Base-by-base conservation (phyloP, 2,329 filamentous ascomycete genomes). In the Paracamarosporium sp. region DNA sequence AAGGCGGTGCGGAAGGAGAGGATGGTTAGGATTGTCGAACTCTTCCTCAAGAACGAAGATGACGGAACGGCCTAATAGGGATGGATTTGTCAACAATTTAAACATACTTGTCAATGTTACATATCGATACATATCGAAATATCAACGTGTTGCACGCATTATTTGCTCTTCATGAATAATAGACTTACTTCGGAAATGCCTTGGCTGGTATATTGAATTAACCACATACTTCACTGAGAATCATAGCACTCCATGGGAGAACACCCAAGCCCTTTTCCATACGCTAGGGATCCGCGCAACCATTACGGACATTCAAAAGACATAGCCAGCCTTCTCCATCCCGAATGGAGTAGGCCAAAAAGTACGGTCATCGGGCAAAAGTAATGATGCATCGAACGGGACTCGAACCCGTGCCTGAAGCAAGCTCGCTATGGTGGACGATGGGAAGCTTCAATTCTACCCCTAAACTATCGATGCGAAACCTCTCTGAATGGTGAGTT, bases 11-110 rank as follows among this genome's bases (percentile, higher is more conserved):
- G 82, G 13, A 87, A 88, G 61, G 90, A 90, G 56, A 85, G 85
- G 71, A 90, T 88, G 79, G 82, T 83, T 55, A 83, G 83, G 9
- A 77, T 93, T 12, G 72, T 96, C 28, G 90, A 93, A 71, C 78
- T 92, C 27, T 96, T 96, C 63, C 70, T 92, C 7, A 55, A 59
- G 48, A 51, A 51, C 27, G 48, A 51, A 7, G 48, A 33, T 31
- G 48, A 51, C 9, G 47, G 47, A n/a, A 51, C 48, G 4, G 36
- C n/a, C 11, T 43, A 17, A 41, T 15, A 5, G 15, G 2, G 11
- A 12, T 38, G 24, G 20, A 17, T 22, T 40, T 40, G 1, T 8
- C 4, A 7, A 22, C 12, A 22, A 8, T 2, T 12, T 11, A 8
- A 11, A 22, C 1, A 40, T 22, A 22, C 5, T 6, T 40, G 5